Evolutionary conservation across 1,284 basidiomycete genomes (phyloP), one percentile per base, ranked within the genome.

Genomic region (Heterobasidion occidentale): DNA sequence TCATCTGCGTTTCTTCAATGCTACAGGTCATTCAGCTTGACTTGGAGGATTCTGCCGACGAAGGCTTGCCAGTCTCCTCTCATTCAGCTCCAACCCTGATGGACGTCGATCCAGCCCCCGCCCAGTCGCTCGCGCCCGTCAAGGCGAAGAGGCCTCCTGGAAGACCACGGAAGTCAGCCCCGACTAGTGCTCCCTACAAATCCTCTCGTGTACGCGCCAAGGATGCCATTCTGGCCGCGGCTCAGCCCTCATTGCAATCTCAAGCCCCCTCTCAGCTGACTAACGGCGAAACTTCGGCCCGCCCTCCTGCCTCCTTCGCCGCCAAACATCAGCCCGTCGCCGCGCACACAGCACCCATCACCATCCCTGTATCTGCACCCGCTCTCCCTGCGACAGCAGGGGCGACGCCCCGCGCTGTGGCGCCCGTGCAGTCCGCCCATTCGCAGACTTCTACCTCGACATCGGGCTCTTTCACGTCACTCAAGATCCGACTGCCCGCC

Each of bases 21-120:
- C 54, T 19, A 17, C 53, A 59, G 52, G 56, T 47, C n/a, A 54
- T n/a, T 27, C 49, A 51, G 38, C 46, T 53, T 11, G 52, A 76
- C 60, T 20, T 61, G 59, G 7, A 48, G 68, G 48, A 63, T 54
- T 46, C 58, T 60, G 14, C 50, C 20, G 50, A 51, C 36, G 50
- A 51, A 17, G 36, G 15, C 50, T 19, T 27, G n/a, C 4, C 34
- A 27, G 27, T 17, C 17, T 7, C 36, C 12, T 51, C 50, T 36
- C 34, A 6, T 12, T 36, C 12, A n/a, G n/a, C 17, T 15, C 50
- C n/a, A 2, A 35, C 36, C 11, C 50, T 34, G 9, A 51, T 51
- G 50, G 50, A 51, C n/a, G 50, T 51, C n/a, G 50, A 51, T 51
- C 15, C 48, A 20, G 17, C 50, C 34, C 15, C 50, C 35, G 7